A percentile compares a stretch with the other conserved stretches of the same genome.
Evolutionary conservation across 805 yeast genomes (phyloP).

Genomic region (Lipomyces orientalis): DNA sequence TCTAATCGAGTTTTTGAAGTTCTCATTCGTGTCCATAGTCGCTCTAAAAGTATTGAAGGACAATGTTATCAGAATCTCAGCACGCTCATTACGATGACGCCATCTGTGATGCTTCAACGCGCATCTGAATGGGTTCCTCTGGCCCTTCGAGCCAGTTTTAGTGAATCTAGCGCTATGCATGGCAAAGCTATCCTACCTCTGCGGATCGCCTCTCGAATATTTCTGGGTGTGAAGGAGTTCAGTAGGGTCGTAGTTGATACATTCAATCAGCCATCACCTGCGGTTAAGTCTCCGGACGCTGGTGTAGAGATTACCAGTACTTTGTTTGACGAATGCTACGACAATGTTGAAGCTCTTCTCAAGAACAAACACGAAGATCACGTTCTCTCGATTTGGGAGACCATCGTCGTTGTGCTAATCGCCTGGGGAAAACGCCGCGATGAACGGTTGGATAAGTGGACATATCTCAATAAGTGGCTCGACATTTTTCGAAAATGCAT

Average conservation of each 20-base stretch:
- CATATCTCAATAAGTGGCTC: constrained; percentile 23
- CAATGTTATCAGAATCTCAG: constrained; percentile 22
- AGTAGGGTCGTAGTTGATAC: constrained; percentile 13
- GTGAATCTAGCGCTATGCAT: constrained; percentile 19
- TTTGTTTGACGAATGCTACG: constrained; percentile 16
- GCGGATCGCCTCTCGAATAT: constrained; percentile 11
- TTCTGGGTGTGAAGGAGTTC: constrained; percentile 17
- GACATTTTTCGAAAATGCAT: constrained; percentile 21
- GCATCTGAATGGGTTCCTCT: constrained; percentile 33
- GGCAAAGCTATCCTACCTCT: constrained; percentile 21
- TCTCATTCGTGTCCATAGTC: constrained; percentile 5
- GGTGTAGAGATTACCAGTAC: not conserved
- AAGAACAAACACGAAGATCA: constrained; percentile 26
- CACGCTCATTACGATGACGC: constrained; percentile 12
- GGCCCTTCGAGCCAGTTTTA: constrained; percentile 17
- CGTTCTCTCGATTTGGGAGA: constrained; percentile 27
- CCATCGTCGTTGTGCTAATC: constrained; percentile 14
- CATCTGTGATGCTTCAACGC: constrained; percentile 19
- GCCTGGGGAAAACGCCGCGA: constrained; percentile 27
- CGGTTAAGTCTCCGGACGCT: not conserved
- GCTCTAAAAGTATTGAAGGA: constrained; percentile 24
- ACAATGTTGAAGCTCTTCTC: constrained; percentile 15
- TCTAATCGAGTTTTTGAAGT: constrained; percentile 18
- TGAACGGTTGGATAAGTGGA: constrained; percentile 28
- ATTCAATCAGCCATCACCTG: not conserved